Evolutionary conservation across 345 rosid genomes (phyloP).

Genomic region (Cardiospermum halicacabum): DNA sequence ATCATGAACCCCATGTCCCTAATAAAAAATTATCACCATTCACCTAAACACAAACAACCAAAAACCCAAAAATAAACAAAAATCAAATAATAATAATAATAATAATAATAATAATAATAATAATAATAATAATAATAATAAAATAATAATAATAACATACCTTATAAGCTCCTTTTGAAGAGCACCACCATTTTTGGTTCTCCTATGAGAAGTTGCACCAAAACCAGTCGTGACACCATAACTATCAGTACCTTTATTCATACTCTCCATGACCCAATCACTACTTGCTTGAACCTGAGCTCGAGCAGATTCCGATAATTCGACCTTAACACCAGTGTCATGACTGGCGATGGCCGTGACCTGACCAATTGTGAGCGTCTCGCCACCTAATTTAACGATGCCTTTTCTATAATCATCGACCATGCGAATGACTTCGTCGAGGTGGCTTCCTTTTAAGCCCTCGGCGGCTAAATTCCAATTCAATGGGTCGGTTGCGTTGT

Average conservation of each 20-base stretch:
- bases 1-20: no score
- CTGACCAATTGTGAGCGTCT: slow-evolving; percentile 74
- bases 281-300: slow-evolving; percentile 67
- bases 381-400: slow-evolving; percentile 57
- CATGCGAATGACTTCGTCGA: slow-evolving; percentile 79
- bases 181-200: slow-evolving; percentile 69
- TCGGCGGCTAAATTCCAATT: slow-evolving; percentile 71
- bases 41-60: no score
- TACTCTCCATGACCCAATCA: slow-evolving; percentile 83
- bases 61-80: no score
- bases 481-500: slow-evolving; percentile 46
- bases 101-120: no score
- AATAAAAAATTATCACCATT: no score
- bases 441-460: slow-evolving; percentile 75
- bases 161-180: slow-evolving; percentile 72
- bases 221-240: slow-evolving; percentile 79
- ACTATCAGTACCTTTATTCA: slow-evolving; percentile 67
- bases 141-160: slow-evolving; percentile 16
- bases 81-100: no score
- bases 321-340: slow-evolving; percentile 36
- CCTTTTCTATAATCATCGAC: slow-evolving; percentile 59
- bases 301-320: slow-evolving; percentile 48
- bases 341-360: slow-evolving; percentile 50
- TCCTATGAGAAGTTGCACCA: slow-evolving; percentile 69
- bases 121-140: not conserved